Conservation (phyloP, 2,329 filamentous ascomycete genomes). For the Aureobasidium lini region DNA sequence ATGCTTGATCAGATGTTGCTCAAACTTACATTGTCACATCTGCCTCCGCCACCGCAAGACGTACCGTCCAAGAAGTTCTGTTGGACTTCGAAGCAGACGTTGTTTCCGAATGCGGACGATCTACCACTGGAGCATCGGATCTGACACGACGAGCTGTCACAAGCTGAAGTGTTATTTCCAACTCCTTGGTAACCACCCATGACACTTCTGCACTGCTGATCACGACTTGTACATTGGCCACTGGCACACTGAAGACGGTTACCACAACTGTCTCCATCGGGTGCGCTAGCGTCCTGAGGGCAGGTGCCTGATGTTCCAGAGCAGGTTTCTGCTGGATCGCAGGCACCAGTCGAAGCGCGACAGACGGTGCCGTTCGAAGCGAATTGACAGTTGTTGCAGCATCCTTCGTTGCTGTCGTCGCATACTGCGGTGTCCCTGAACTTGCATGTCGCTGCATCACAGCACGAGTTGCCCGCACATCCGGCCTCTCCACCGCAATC, state of each 20-base stretch:
- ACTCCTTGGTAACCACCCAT: conserved; percentile 63
- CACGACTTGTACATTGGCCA: conserved; percentile 87
- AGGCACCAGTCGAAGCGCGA: conserved; percentile 67
- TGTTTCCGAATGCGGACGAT: conserved; percentile 53
- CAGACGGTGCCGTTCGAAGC: conserved; percentile 65
- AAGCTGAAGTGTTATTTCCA: conserved; percentile 73
- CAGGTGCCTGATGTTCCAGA: conserved; percentile 65
- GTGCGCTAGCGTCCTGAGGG: conserved; percentile 60
- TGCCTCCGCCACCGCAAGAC: conserved; percentile 69
- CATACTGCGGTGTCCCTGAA: conserved; percentile 72
- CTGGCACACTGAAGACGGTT: conserved; percentile 69
- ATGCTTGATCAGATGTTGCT: not conserved
- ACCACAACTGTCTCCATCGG: conserved; percentile 68
- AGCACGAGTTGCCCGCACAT: conserved; percentile 73
- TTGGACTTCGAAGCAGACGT: conserved; percentile 66
- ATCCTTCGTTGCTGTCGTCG: conserved; percentile 77
- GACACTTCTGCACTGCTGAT: conserved; percentile 79
- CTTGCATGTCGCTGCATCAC: conserved; percentile 77
- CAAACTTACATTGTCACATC: conserved; percentile 58
- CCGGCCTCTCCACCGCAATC: conserved; percentile 75
- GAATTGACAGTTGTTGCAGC: conserved; percentile 67
- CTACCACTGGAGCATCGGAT: conserved; percentile 60
- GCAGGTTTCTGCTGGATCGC: conserved; percentile 81
- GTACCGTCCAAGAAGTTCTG: conserved; percentile 96
- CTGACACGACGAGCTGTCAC: conserved; percentile 63